Base-by-base conservation (phyloP, 352 stramenopile genomes). In the Thraustochytrium striatum region DNA sequence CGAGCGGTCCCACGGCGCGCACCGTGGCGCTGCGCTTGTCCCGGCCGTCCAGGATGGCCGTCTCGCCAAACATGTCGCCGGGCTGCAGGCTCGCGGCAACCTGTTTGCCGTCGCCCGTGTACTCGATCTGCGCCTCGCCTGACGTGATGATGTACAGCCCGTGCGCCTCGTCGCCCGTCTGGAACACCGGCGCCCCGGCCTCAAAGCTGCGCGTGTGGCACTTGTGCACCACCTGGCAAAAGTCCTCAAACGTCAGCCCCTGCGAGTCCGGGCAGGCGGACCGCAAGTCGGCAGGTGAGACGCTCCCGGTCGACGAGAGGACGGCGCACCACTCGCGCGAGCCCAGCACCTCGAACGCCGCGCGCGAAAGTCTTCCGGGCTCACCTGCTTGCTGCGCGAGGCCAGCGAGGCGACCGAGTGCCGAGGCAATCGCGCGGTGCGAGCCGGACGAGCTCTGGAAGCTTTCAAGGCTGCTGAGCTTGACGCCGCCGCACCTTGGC, bases 41-140 rank as follows among this genome's bases (percentile, higher is more conserved):
- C 16, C 55, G 30, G 21, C 70, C 70, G 38, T 80, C 70, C 1
- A 69, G 33, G 28, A 80, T 35, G 21, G 70, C 70, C 2, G 70
- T 47, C 58, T 80, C 70, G 55, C 70, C 70, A 33, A 80, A 69
- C 25, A 80, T 33, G 41, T 69, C 55, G 25, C 70, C 70, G 21
- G 53, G n/a, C n/a, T 11, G 41, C 36, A 80, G 55, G 9, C 53
- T 8, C 25, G 70, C 43, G 11, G 79, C 55, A 11, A 58, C 58
- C 36, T n/a, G 13, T 5, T 8, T 8, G 8, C 25, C 9, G 5
- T 78, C 61, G 5, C 28, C 57, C 11, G 25, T 32, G 47, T 80
- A 70, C 58, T 80, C 58, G 35, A 80, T 11, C 58, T 69, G 55
- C 9, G 57, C 55, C 3, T 25, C 16, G 13, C 70, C 70, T 28